Evolutionary conservation across 164 flowering plant species (phyloP).

Genomic region (Vitis cinerea): DNA sequence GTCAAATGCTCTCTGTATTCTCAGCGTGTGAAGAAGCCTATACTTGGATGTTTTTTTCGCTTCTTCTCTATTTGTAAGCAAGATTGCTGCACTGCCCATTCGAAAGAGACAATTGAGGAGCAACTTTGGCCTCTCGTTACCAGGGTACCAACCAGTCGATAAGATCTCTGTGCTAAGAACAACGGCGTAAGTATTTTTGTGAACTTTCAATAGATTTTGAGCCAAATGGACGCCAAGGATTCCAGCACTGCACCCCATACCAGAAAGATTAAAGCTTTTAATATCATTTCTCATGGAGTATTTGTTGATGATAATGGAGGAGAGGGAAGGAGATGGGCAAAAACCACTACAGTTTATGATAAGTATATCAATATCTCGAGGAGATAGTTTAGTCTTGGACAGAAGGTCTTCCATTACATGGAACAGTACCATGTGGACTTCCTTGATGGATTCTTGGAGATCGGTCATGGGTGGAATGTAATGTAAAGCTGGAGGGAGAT

Average conservation of each 20-base stretch:
- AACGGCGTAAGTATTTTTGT: conserved; percentile 46
- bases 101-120: conserved; percentile 67
- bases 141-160: conserved; percentile 69
- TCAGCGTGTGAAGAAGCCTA: conserved; percentile 23
- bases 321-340: conserved; percentile 65
- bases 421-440: conserved; percentile 57
- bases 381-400: conserved; percentile 42
- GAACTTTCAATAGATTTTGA: conserved; percentile 31
- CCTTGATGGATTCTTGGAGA: conserved; percentile 45
- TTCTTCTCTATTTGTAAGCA: conserved; percentile 40
- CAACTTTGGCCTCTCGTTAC: conserved; percentile 52
- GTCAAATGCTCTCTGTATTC: conserved; percentile 49
- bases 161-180: conserved; percentile 70
- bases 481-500: conserved; percentile 64
- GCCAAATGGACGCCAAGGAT: conserved; percentile 54
- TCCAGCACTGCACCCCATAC: conserved; percentile 86
- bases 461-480: conserved; percentile 58
- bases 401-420: conserved; percentile 64
- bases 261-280: conserved; percentile 62
- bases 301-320: conserved; percentile 56
- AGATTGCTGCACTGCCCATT: conserved; percentile 64
- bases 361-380: conserved; percentile 53
- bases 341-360: conserved; percentile 71
- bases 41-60: conserved; percentile 36
- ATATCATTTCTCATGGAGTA: conserved; percentile 53